Evolutionary conservation across 176 grass and related monocot genomes (phyloP), one percentile per base, ranked within the genome.

Genomic region (Dendrocalamus sinicus): DNA sequence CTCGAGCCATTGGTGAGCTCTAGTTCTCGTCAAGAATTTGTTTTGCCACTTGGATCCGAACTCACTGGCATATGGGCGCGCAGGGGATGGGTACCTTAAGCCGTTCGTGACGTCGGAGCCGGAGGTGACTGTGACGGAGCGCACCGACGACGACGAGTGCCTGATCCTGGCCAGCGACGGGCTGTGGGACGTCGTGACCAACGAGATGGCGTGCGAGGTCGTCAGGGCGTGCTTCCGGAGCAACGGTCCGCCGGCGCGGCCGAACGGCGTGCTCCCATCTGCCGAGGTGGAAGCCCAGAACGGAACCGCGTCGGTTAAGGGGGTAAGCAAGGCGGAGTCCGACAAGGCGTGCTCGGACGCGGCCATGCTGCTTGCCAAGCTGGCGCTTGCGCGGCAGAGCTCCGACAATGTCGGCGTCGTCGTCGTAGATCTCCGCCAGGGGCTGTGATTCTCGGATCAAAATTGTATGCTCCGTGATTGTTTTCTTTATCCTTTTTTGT

Each of bases 121-220:
- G 24, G 96, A 96, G 90, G 96, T 96, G 44, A 92, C 96, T 0
- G 72, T 99, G 79, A 92, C 90, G 20, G 92, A 94, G 72, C 92
- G 94, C 82, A 88, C 77, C 51, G 86, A 96, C 8, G 90, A 75
- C 2, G 94, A 99, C 55, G 94, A 99, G 74, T 99, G 92, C 74
- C 87, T 99, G 84, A 99, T 99, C 69, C 86, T 99, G 53, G 94
- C 94, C 3, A 96, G 94, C 84, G 96, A 99, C 78, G 96, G 96
- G 53, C 88, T 99, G 55, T 99, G 94, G 94, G 96, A 99, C 78
- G 96, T 99, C 45, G 88, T 99, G 50, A 91, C 79, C 74, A 99
- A 96, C 84, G 89, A 96, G 88, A 99, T 89, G 88, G 94, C 93
- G 0, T 99, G 96, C 83, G 87, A 87, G 41, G 82, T 99, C 35